Percentiles rank a stretch among this genome's conserved stretches.
These are phyloP conservation scores for Boletus reticulatus DNA, from an alignment of 768 basidiomycete species.

Conservation along the genomic window DNA sequence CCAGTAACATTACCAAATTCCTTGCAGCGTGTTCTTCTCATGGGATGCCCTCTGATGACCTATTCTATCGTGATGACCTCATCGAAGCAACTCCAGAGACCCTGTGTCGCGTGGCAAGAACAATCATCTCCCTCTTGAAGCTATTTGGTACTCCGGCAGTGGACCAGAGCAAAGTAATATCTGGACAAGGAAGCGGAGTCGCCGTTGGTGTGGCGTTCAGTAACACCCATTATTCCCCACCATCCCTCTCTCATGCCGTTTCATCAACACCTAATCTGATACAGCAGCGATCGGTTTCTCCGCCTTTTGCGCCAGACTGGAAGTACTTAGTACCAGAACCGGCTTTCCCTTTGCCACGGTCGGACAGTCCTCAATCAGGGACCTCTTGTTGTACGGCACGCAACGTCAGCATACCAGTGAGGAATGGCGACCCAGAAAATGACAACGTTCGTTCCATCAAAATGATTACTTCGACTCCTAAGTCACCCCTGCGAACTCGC, in stretches of 20 bases:
- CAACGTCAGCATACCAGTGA: constrained; percentile 16
- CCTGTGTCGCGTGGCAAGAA: constrained; percentile 68
- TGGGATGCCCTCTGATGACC: constrained; percentile 58
- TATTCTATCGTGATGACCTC: constrained; percentile 70
- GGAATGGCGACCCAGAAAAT: constrained; percentile 28
- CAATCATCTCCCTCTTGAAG: constrained; percentile 67
- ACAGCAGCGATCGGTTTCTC: constrained; percentile 38
- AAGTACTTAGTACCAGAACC: constrained; percentile 51
- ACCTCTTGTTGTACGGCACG: constrained; percentile 34
- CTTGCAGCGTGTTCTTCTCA: constrained; percentile 70
- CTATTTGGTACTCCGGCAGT: constrained; percentile 54
- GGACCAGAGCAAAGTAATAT: constrained; percentile 45
- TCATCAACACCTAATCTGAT: constrained; percentile 63
- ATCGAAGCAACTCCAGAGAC: constrained; percentile 57
- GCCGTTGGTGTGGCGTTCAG: constrained; percentile 25
- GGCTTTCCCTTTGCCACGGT: constrained; percentile 48
- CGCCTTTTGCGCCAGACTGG: constrained; percentile 32
- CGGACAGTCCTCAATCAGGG: constrained; percentile 55
- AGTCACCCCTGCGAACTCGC: constrained; percentile 52
- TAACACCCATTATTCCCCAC: constrained; percentile 36
- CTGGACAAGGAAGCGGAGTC: constrained; percentile 37
- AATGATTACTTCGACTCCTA: constrained; percentile 37
- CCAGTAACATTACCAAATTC: constrained; percentile 75
- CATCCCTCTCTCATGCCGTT: constrained; percentile 40
- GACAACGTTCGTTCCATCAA: constrained; percentile 40